Base-by-base conservation (phyloP, 192 early-diverging fungal species). In the Nowakowskiella sp. region DNA sequence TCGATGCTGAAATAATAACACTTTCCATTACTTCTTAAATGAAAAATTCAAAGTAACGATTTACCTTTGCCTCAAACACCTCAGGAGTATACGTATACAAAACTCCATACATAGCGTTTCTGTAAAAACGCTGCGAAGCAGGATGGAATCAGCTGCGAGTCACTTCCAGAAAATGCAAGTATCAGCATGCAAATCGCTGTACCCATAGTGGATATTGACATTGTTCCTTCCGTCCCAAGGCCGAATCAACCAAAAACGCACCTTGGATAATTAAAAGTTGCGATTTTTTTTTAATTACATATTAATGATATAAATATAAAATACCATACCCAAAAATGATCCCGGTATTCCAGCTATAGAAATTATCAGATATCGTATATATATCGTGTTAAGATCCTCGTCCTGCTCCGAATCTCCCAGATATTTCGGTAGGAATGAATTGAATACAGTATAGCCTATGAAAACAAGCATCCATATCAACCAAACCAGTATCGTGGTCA, bases 11-110 rank as follows among this genome's bases (percentile, higher is more conserved):
- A 86, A 78, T 10, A 33, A 46, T 16, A 27, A 31, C 33, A 51
- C n/a, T n/a, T n/a, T n/a, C n/a, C n/a, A n/a, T n/a, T n/a, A 10
- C 6, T 27, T 44, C 7, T 19, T 22, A 44, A 44, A 27, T 5
- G 23, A 29, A 44, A 44, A 51, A n/a, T 22, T 5, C 36, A 10
- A 51, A 22, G 13, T 13, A 39, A 39, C 36, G n/a, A n/a, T n/a
- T 39, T 0, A 59, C 55, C 26, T 43, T 32, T n/a, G 42, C 31
- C 9, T 80, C 76, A 62, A 92, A 92, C 22, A 88, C 87, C 54
- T 92, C 90, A 0, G 90, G 88, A 21, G 90, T 91, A 53, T 90
- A 92, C 0, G 84, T 77, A 57, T 92, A 92, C 9, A 89, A 77
- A 22, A 90, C 85, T 1, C 86, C 90, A 71, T 90, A 90, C 58